These are phyloP conservation scores for Botryotinia globosa DNA, from an alignment of 2,329 filamentous ascomycete species.

Conservation along the genomic window DNA sequence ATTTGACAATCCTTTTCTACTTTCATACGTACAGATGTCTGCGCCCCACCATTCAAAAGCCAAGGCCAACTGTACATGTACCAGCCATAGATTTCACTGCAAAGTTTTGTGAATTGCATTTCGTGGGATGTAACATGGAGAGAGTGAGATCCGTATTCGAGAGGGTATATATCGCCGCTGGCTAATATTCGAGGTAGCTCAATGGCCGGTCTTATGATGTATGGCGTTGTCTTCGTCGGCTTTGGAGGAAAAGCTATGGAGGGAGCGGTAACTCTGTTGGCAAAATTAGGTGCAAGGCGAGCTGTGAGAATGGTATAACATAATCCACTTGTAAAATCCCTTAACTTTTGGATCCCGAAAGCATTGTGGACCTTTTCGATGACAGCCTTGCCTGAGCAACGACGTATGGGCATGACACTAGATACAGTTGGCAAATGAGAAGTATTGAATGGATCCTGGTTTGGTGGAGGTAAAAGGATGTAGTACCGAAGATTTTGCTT, in stretches of 20 bases:
- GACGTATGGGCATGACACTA: background rate
- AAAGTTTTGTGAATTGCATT: background rate
- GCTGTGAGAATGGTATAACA: slow-evolving; percentile 10
- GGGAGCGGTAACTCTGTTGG: too few species aligned
- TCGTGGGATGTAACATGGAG: background rate
- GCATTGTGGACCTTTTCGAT: background rate
- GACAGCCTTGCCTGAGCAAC: background rate
- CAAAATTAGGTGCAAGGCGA: background rate
- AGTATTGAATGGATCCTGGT: background rate
- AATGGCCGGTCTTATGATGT: background rate
- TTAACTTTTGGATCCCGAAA: slow-evolving; percentile 1
- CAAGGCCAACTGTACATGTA: slow-evolving; percentile 2
- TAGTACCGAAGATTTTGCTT: slow-evolving; percentile 7
- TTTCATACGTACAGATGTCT: background rate
- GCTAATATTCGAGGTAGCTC: slow-evolving; percentile 8
- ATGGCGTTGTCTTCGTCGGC: background rate
- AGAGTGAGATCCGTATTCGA: slow-evolving; percentile 6
- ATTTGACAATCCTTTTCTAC: slow-evolving; percentile 3
- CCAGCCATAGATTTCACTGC: background rate
- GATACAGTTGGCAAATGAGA: background rate
- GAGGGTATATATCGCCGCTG: slow-evolving; percentile 10
- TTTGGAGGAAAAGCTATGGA: too few species aligned
- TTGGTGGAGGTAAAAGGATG: slow-evolving; percentile 8
- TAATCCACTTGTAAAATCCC: background rate
- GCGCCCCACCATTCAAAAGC: background rate